Evolutionary conservation across 768 basidiomycete genomes (phyloP), one percentile per base, ranked within the genome.

Genomic region (Agrocybe pediades): DNA sequence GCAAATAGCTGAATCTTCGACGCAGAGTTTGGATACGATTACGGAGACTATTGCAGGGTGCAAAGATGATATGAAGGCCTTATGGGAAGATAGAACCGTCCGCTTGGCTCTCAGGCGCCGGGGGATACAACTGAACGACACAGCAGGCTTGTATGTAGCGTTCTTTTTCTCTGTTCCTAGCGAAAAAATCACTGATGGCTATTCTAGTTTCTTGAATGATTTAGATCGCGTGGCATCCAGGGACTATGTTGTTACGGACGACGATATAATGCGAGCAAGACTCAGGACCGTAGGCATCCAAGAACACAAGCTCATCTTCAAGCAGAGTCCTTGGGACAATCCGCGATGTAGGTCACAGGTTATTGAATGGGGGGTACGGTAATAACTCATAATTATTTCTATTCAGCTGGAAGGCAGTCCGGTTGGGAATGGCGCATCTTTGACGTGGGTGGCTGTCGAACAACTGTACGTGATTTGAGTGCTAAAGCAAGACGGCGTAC

Each of bases 401-500:
- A 8, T 41, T 27, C 50, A 64, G 63, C 58, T 57, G 73, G 71
- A 21, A 68, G 66, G 43, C 65, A 67, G 9, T 62, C 72, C 27
- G 74, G 72, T 7, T 79, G 74, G 72, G 82, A 81, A 63, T 91
- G 87, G 88, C 75, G 77, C 27, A 83, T 91, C 53, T 91, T 85
- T 68, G 89, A 91, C 63, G 89, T 90, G 44, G 88, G 87, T 27
- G 88, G 85, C 16, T 86, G 84, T 55, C 82, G 88, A 49, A 88
- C 87, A 6, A 71, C 74, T 69, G 87, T 87, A 63, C 19, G 76
- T 66, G 41, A 40, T 48, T 49, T 4, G 40, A 16, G 41, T 48
- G 50, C 27, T 45, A 23, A 9, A 43, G 30, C 45, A 40, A 20
- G 26, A 19, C 26, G 21, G 50, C 46, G 53, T 33, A 21, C 43